Evolutionary conservation across 805 yeast species (phyloP), one percentile per base, ranked within the genome.

Genomic region (Sugiyamaella floridensis): DNA sequence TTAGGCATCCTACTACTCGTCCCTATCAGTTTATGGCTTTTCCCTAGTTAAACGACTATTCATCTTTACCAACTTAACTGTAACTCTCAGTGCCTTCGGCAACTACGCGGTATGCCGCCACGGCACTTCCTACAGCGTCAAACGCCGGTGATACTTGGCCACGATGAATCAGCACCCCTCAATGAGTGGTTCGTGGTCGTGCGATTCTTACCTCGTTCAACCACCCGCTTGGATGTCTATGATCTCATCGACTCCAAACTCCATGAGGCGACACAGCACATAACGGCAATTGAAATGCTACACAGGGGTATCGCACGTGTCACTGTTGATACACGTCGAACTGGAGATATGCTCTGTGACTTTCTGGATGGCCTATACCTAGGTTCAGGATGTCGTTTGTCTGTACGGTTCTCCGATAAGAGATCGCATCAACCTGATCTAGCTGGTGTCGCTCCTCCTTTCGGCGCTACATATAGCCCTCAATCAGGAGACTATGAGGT

Each of bases 351-450:
- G 18, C n/a, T 52, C 15, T 18, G 49, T 15, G 56, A 55, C 19
- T 22, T n/a, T 7, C 47, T 55, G 18, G 49, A 55, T 28, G 46
- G 45, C 1, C 22, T 37, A 12, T 55, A 55, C 37, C 11, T 55
- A 37, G 58, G 58, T 18, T 18, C 47, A 14, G 58, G 58, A 14
- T 14, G 22, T 18, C 42, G 56, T 11, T 19, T 49, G 16, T 12
- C 12, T 12, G 40, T 45, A 19, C 37, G 32, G 22, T 44, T 52
- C 40, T 34, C 37, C 22, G 47, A 40, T 4, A 14, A 16, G 44
- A 14, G 15, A 22, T 16, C 41, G 20, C 18, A 44, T 29, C 37
- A 29, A 14, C 7, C 11, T 10, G 20, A 44, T 10, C 34, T 19
- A 18, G 20, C 15, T 10, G 34, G 6, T 26, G 41, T 28, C 10